Conservation (phyloP, 73 alveolate species). For the Blepharisma japonicum region DNA sequence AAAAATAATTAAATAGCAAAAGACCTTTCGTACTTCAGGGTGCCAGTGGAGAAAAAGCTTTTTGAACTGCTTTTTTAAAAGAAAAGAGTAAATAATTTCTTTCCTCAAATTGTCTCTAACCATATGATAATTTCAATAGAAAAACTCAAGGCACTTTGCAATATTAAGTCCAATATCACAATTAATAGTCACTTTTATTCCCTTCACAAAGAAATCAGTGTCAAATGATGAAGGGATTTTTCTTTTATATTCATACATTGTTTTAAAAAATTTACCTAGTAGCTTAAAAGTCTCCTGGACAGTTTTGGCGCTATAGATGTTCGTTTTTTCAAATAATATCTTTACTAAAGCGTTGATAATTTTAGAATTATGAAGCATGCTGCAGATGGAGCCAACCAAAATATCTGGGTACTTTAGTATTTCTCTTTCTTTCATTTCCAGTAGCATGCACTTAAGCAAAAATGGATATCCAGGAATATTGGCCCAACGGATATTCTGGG, state of each 20-base stretch:
- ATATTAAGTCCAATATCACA: neutral
- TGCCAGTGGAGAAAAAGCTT: neutral
- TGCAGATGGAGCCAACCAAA: neutral
- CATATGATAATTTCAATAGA: neutral
- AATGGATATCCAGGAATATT: neutral
- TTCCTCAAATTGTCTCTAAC: neutral
- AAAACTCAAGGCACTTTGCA: neutral
- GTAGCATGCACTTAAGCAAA: neutral
- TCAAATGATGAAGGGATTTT: neutral
- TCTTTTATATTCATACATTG: neutral
- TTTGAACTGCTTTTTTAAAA: neutral
- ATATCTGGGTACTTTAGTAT: neutral
- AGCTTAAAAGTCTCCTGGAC: neutral
- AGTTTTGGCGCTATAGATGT: neutral
- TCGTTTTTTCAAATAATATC: neutral
- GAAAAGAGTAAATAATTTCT: neutral
- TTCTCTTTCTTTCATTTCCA: neutral
- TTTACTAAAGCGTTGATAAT: neutral
- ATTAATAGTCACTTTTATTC: neutral
- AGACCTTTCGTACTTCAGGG: neutral
- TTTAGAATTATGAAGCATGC: neutral
- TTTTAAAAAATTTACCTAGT: neutral
- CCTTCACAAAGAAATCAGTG: neutral
- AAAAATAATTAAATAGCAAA: neutral
- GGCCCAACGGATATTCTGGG: neutral